Conservation (phyloP, 225 moss, liverwort and hornwort genomes). For the Marchantia paleacea region DNA sequence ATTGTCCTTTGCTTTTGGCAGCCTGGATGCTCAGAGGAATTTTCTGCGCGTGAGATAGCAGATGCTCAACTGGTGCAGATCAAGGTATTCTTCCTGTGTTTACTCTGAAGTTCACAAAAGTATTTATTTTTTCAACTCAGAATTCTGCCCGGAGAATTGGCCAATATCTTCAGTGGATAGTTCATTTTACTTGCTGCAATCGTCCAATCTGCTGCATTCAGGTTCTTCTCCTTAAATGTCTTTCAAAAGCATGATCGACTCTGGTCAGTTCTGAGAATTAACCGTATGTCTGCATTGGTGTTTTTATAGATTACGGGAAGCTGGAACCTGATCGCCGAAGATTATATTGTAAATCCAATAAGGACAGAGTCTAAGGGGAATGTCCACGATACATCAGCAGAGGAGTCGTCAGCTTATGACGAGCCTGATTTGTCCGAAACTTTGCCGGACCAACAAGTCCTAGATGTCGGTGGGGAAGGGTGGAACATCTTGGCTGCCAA, state of each 20-base stretch:
- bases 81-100: slow-evolving; percentile 48
- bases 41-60: slow-evolving; percentile 57
- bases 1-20: slow-evolving; percentile 32
- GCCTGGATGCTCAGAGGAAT: slow-evolving; percentile 87
- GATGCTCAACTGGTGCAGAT: slow-evolving; percentile 90
- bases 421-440: slow-evolving; percentile 11
- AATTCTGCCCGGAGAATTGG: background rate
- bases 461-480: slow-evolving; percentile 50
- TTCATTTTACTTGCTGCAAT: background rate
- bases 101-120: no score
- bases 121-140: background rate
- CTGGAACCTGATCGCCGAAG: slow-evolving; percentile 79
- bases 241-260: background rate
- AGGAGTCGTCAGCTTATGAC: slow-evolving; percentile 5
- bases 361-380: slow-evolving; percentile 40
- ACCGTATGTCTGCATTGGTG: background rate
- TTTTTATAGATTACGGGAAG: slow-evolving; percentile 75
- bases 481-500: slow-evolving; percentile 71
- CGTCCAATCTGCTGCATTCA: background rate
- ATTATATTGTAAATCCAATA: slow-evolving; percentile 51
- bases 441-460: slow-evolving; percentile 31
- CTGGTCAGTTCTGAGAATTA: no score
- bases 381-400: slow-evolving; percentile 29
- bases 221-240: background rate
- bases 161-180: background rate